Evolutionary conservation across 1,284 basidiomycete genomes (phyloP).

Genomic region (Rhodotorula sp.): DNA sequence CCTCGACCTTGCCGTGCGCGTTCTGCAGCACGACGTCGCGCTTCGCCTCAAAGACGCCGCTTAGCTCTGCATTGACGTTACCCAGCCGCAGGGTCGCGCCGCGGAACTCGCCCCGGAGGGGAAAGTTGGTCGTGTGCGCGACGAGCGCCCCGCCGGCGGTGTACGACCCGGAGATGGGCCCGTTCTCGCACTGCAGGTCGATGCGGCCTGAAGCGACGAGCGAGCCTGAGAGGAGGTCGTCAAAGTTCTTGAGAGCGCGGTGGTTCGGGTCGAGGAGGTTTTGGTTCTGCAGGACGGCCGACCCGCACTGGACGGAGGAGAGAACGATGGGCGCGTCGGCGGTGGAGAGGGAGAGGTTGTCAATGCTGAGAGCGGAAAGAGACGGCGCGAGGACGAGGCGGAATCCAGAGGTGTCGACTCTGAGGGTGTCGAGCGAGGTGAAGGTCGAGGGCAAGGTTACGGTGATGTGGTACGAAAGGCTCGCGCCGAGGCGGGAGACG

Average conservation of each 20-base stretch:
- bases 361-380: not conserved
- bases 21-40: not conserved
- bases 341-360: slow-evolving; percentile 3
- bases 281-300: slow-evolving; percentile 1
- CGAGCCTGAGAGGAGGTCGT: slow-evolving; percentile 21
- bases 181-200: slow-evolving; percentile 18
- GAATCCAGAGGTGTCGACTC: slow-evolving; percentile 11
- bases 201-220: not conserved
- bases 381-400: slow-evolving; percentile 12
- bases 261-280: slow-evolving; percentile 21
- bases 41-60: slow-evolving; percentile 5
- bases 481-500: slow-evolving; percentile 8
- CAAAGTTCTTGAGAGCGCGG: slow-evolving; percentile 12
- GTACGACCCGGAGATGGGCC: slow-evolving; percentile 3
- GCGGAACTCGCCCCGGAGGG: not conserved
- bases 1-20: slow-evolving; percentile 9
- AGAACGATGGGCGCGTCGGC: slow-evolving; percentile 21
- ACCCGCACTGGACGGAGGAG: not conserved
- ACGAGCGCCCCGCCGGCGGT: not conserved
- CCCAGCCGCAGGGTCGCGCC: not conserved
- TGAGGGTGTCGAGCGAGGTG: slow-evolving; percentile 8
- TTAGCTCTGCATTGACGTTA: slow-evolving; percentile 7
- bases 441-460: slow-evolving; percentile 9
- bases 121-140: not conserved
- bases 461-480: slow-evolving; percentile 24